Percentiles rank a stretch among this genome's conserved stretches.
These are phyloP conservation scores for Pseudogymnoascus sp. DNA, from an alignment of 2,329 filamentous ascomycete genomes.

Conservation along the genomic window DNA sequence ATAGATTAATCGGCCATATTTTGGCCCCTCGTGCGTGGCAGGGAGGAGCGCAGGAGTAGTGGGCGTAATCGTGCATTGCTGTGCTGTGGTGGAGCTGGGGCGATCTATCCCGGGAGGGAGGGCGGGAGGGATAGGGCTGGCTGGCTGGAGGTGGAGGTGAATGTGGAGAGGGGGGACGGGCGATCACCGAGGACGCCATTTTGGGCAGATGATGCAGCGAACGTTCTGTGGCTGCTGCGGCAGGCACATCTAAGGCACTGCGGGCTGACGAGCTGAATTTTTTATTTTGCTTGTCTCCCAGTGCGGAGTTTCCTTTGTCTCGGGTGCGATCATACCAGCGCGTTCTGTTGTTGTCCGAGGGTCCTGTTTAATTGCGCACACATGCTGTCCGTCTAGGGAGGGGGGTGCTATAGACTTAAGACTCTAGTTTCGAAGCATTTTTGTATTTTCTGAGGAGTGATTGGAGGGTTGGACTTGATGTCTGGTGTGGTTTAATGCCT, in stretches of 20 bases:
- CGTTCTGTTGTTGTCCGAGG: neutral
- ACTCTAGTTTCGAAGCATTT: slow-evolving; percentile 4
- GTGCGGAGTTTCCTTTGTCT: neutral
- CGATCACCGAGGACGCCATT: neutral
- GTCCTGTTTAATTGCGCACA: neutral
- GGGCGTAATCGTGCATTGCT: neutral
- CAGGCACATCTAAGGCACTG: slow-evolving; percentile 4
- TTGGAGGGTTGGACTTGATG: neutral
- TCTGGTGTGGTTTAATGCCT: neutral
- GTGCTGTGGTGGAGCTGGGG: neutral
- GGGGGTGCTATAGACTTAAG: slow-evolving; percentile 1
- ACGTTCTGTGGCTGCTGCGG: neutral
- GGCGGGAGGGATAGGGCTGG: neutral
- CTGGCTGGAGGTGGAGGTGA: neutral
- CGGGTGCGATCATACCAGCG: slow-evolving; percentile 1
- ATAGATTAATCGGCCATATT: neutral
- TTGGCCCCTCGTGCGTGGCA: neutral
- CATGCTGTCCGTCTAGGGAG: neutral
- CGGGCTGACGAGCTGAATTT: neutral
- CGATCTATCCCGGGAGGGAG: neutral
- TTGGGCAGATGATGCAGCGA: slow-evolving; percentile 2
- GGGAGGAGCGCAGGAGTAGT: neutral
- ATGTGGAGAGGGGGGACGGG: neutral
- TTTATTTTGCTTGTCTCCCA: neutral
- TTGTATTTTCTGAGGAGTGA: neutral